Conservation (phyloP, 495 filamentous ascomycete genomes). For the Penicillium chermesinum region DNA sequence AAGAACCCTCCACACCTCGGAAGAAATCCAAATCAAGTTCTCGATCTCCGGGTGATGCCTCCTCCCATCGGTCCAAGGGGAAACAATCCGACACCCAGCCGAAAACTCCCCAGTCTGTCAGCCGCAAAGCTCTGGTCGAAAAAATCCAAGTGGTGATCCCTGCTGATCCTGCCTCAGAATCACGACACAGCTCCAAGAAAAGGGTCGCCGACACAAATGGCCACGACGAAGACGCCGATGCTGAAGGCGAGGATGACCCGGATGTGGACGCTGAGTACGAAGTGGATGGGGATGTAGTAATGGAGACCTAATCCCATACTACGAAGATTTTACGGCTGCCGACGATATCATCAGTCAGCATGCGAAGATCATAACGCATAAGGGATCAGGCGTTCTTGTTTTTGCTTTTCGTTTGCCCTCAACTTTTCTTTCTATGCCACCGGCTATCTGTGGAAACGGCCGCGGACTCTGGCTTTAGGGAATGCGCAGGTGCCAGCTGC, state of each 20-base stretch:
- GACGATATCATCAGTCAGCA: background rate
- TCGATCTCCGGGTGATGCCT: conserved; percentile 15
- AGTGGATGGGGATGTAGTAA: conserved; percentile 35
- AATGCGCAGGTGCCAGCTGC: no score
- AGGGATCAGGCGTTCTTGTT: conserved; percentile 7
- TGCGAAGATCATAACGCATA: conserved; percentile 15
- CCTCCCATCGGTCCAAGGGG: conserved; percentile 19
- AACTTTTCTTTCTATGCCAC: conserved; percentile 3
- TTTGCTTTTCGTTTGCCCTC: conserved; percentile 10
- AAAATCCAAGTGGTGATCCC: conserved; percentile 34
- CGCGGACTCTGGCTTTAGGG: no score
- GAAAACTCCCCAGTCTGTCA: conserved; percentile 29
- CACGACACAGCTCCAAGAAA: background rate
- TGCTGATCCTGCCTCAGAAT: conserved; percentile 21
- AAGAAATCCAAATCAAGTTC: conserved; percentile 14
- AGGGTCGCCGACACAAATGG: background rate
- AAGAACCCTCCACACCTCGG: conserved; percentile 10
- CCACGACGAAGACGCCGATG: background rate
- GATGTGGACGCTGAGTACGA: conserved; percentile 31
- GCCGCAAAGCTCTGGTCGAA: conserved; percentile 38
- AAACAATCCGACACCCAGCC: conserved; percentile 9
- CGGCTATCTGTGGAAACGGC: no score
- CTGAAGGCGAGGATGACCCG: conserved; percentile 20
- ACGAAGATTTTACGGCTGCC: background rate
- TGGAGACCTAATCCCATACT: conserved; percentile 29